phyloP scores from a whole-genome alignment of 2,329 filamentous ascomycete species.

The Colletotrichum chrysophilum region DNA sequence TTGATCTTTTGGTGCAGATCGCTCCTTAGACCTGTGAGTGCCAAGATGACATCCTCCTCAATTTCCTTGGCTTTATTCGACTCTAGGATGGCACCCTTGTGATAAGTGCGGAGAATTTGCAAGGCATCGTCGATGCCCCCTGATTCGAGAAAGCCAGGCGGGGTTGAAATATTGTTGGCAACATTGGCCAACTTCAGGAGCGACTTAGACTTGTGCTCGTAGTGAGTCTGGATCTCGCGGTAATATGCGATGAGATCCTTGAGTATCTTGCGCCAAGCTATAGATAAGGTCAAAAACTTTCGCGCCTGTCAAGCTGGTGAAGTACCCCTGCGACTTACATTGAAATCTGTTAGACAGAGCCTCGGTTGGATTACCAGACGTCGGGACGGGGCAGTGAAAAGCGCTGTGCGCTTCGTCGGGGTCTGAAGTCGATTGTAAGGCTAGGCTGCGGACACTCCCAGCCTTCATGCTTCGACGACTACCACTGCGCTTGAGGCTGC shows the following conservation, averaged over 20 bases:
- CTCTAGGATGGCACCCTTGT: slow-evolving; percentile 80
- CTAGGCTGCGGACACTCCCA: slow-evolving; percentile 84
- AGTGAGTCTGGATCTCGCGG: slow-evolving; percentile 86
- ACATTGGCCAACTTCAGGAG: slow-evolving; percentile 83
- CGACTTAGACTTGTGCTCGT: slow-evolving; percentile 84
- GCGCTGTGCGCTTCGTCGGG: slow-evolving; percentile 79
- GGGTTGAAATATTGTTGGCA: slow-evolving; percentile 79
- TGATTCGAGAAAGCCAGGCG: slow-evolving; percentile 76
- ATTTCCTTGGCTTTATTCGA: slow-evolving; percentile 90
- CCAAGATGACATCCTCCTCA: slow-evolving; percentile 88
- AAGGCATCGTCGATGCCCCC: slow-evolving; percentile 90
- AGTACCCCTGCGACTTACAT: slow-evolving; percentile 55
- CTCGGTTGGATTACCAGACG: slow-evolving; percentile 85
- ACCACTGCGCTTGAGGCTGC: slow-evolving; percentile 77
- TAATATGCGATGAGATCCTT: slow-evolving; percentile 96
- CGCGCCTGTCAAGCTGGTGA: neutral
- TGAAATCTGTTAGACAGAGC: slow-evolving; percentile 87
- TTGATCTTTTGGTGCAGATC: slow-evolving; percentile 97
- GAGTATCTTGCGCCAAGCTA: slow-evolving; percentile 92
- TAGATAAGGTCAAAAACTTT: neutral
- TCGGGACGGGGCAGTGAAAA: slow-evolving; percentile 90
- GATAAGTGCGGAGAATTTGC: slow-evolving; percentile 80
- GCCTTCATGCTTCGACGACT: slow-evolving; percentile 84
- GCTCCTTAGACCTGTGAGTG: slow-evolving; percentile 82
- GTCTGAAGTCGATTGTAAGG: slow-evolving; percentile 71